These are phyloP conservation scores for Xylaria sp. DNA, from an alignment of 2,329 filamentous ascomycete species.

Conservation along the genomic window DNA sequence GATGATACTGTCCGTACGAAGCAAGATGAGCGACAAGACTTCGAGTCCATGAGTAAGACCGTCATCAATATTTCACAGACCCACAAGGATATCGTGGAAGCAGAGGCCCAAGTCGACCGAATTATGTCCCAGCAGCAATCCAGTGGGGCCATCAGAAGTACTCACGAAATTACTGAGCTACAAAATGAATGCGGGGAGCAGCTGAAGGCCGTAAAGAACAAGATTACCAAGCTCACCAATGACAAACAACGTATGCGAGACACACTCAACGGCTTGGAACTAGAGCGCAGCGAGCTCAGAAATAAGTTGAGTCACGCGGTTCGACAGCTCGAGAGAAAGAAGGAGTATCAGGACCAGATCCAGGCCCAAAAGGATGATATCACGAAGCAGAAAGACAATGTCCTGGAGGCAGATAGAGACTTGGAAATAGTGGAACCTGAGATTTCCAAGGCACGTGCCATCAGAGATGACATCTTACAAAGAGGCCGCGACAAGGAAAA, in stretches of 20 bases:
- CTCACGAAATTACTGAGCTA: slow-evolving; percentile 84
- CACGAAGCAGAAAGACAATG: slow-evolving; percentile 69
- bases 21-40: slow-evolving; percentile 69
- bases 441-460: slow-evolving; percentile 75
- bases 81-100: slow-evolving; percentile 71
- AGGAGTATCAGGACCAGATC: slow-evolving; percentile 71
- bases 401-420: slow-evolving; percentile 73
- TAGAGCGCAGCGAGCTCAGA: slow-evolving; percentile 76
- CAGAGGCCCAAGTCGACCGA: slow-evolving; percentile 75
- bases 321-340: slow-evolving; percentile 82
- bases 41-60: slow-evolving; percentile 77
- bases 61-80: slow-evolving; percentile 77
- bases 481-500: slow-evolving; percentile 76
- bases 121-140: slow-evolving; percentile 78
- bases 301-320: slow-evolving; percentile 73
- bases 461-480: slow-evolving; percentile 76
- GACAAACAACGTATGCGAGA: slow-evolving; percentile 76
- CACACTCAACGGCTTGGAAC: slow-evolving; percentile 72
- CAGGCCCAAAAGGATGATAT: slow-evolving; percentile 74
- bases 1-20: slow-evolving; percentile 70
- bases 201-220: slow-evolving; percentile 66
- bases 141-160: slow-evolving; percentile 66
- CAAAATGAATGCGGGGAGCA: slow-evolving; percentile 71
- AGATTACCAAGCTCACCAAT: slow-evolving; percentile 66
- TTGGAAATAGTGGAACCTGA: slow-evolving; percentile 76